phyloP scores from a whole-genome alignment of 2,329 filamentous ascomycete genomes.

The Calonectria honghensis region DNA sequence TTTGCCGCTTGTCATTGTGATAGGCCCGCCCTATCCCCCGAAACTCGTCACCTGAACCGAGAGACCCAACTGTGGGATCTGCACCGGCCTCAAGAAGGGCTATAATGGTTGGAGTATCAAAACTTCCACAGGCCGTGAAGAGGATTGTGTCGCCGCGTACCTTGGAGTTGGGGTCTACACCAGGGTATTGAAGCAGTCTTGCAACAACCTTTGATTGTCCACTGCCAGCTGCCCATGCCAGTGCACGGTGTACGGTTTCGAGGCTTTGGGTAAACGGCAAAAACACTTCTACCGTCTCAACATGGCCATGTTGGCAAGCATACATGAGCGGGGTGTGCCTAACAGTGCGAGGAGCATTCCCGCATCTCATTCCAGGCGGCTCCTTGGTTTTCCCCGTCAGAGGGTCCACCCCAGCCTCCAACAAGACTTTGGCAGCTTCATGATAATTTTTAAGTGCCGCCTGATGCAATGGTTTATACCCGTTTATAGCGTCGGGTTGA shows the following conservation, averaged over 20 bases:
- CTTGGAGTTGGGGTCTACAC: slow-evolving; percentile 57
- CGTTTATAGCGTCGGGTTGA: slow-evolving; percentile 42
- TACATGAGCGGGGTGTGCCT: slow-evolving; percentile 58
- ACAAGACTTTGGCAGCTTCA: not conserved
- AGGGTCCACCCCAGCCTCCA: not conserved
- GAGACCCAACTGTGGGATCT: slow-evolving; percentile 50
- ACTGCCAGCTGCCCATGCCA: slow-evolving; percentile 53
- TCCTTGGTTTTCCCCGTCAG: not conserved
- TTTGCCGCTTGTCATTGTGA: not conserved
- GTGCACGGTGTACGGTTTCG: slow-evolving; percentile 51
- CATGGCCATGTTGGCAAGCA: slow-evolving; percentile 55
- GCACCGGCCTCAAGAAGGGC: slow-evolving; percentile 58
- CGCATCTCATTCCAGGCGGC: slow-evolving; percentile 37
- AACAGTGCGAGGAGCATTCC: slow-evolving; percentile 34
- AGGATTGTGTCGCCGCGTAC: slow-evolving; percentile 50
- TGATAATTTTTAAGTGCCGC: not conserved
- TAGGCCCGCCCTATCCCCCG: not conserved
- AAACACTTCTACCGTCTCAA: slow-evolving; percentile 54
- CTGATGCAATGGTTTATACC: slow-evolving; percentile 35
- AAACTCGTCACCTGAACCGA: slow-evolving; percentile 22
- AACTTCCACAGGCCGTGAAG: slow-evolving; percentile 35
- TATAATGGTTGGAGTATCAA: slow-evolving; percentile 45
- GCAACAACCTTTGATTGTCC: slow-evolving; percentile 50
- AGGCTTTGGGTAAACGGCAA: slow-evolving; percentile 52
- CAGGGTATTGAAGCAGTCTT: slow-evolving; percentile 56